A percentile compares a stretch with the other conserved stretches of the same genome.
Conservation (phyloP, 2,329 filamentous ascomycete genomes). For the Diplodia mutila region DNA sequence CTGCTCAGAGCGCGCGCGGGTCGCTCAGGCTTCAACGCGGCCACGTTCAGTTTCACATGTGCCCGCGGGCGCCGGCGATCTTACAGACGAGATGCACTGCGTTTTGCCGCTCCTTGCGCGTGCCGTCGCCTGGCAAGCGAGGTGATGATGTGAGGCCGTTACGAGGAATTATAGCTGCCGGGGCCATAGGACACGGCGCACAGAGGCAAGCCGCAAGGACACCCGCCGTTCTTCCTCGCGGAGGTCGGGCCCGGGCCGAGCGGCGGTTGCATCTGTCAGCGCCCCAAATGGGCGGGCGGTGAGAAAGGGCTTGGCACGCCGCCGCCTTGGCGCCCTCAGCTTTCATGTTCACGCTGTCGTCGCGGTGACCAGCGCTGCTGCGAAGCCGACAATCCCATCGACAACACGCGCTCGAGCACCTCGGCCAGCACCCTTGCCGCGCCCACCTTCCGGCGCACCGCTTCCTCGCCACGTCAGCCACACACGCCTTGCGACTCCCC, state of each 20-base stretch:
- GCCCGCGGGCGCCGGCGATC: slow-evolving; percentile 17
- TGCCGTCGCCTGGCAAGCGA: slow-evolving; percentile 17
- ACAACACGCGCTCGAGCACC: background rate
- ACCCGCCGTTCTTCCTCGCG: background rate
- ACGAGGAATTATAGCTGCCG: slow-evolving; percentile 5
- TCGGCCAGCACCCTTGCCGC: background rate
- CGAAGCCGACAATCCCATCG: slow-evolving; percentile 16
- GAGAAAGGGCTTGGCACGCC: background rate
- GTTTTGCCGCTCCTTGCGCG: slow-evolving; percentile 15
- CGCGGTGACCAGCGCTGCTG: slow-evolving; percentile 10
- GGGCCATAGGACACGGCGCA: background rate
- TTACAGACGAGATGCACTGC: slow-evolving; percentile 12
- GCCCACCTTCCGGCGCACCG: background rate
- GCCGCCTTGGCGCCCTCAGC: slow-evolving; percentile 11
- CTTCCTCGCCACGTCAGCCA: slow-evolving; percentile 16
- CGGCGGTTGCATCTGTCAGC: background rate
- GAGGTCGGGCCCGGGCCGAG: background rate
- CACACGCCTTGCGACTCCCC: background rate
- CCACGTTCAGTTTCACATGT: slow-evolving; percentile 23
- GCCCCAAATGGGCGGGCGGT: slow-evolving; percentile 6
- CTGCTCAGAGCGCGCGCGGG: slow-evolving; percentile 13
- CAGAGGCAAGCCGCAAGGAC: background rate
- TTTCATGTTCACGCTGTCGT: slow-evolving; percentile 9
- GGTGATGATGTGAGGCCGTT: slow-evolving; percentile 4
- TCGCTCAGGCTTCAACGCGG: slow-evolving; percentile 21